Base-by-base conservation (phyloP, 2,329 filamentous ascomycete species). In the Scedosporium minutisporum region DNA sequence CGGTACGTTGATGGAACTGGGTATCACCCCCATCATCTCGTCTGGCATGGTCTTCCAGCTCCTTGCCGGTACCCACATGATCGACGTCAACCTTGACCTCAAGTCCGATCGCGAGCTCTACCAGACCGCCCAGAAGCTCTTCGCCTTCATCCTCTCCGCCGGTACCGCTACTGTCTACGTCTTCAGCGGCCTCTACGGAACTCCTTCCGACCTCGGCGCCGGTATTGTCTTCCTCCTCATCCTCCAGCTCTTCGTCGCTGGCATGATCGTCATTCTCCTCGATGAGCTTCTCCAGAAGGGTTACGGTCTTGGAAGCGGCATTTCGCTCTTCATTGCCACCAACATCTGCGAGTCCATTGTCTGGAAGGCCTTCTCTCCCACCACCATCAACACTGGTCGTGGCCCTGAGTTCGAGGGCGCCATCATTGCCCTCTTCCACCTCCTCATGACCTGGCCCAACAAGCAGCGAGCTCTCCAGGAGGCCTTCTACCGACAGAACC, bases 21-120 rank as follows among this genome's bases (percentile, higher is more conserved):
- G 93, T 82, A 95, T 97, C 71, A 96, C 95, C 25, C 96, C 96
- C 71, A 99, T 99, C 78, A 97, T 99, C 80, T 97, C 95, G 65
- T 97, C 95, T 44, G 95, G 95, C 79, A 99, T 99, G 95, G 92
- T 99, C 73, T 99, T 99, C 87, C 95, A 99, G 88, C 93, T 99
- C 73, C 90, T 99, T 68, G 95, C 95, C 74, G 95, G 95, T 75
- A 99, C 95, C 77, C 95, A 99, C 85, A 89, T 97, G 82, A 97
- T 99, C 79, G 95, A 99, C 77, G 93, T 99, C 83, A 97, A 99
- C 86, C 90, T 99, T 72, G 95, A 99, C 84, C 88, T 97, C 78
- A 99, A 99, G 86, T 95, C 93, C 77, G 95, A 99, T 80, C 95
- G 95, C 79, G 95, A 99, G 83, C 88, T 99, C 68, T 99, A 99